Evolutionary conservation across 2,329 filamentous ascomycete species (phyloP).

Genomic region (Xylariaceae sp.): DNA sequence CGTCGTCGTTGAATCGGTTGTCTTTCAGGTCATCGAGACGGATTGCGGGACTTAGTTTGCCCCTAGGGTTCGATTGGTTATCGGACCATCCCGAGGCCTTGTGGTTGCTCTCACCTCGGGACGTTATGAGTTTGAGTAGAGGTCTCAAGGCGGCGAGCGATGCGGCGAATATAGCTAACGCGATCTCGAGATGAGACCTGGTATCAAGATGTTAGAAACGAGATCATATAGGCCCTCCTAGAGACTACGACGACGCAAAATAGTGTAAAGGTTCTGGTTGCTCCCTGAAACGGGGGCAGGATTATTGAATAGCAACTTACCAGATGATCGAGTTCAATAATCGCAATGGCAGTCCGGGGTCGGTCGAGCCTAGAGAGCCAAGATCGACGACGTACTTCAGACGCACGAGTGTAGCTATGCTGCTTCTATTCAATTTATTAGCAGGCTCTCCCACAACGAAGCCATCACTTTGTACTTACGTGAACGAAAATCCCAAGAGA

Average conservation of each 20-base stretch:
- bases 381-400: constrained; percentile 17
- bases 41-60: constrained; percentile 6
- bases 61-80: neutral
- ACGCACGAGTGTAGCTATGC: constrained; percentile 16
- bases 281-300: no score
- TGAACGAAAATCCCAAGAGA: constrained; percentile 13
- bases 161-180: constrained; percentile 14
- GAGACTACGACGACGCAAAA: no score
- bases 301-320: neutral
- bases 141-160: constrained; percentile 9
- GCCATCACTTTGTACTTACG: neutral
- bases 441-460: neutral
- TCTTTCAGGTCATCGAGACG: constrained; percentile 12
- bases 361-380: constrained; percentile 10
- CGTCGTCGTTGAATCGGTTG: constrained; percentile 7
- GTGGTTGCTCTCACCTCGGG: no score
- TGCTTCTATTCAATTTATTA: constrained; percentile 11
- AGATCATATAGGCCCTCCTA: neutral
- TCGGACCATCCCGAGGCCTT: neutral
- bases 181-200: constrained; percentile 16
- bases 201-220: neutral
- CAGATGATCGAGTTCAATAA: constrained; percentile 15
- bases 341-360: constrained; percentile 7
- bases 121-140: constrained; percentile 6
- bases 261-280: no score